phyloP scores from a whole-genome alignment of 192 early-diverging fungal genomes.

The Backusella luteola region DNA sequence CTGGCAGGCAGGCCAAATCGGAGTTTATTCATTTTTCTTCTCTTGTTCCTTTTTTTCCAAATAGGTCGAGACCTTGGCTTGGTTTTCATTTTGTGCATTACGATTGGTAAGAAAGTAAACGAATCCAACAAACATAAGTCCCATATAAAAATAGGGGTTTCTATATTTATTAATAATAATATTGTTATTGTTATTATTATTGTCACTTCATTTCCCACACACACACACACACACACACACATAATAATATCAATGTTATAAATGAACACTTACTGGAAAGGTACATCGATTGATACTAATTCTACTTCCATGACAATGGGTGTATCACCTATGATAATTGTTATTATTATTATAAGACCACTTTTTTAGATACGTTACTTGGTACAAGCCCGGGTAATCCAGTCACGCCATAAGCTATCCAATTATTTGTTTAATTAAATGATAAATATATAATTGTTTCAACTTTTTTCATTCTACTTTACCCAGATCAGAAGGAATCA shows the following conservation, averaged over 20 bases:
- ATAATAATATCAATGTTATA: not conserved
- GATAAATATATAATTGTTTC: not conserved
- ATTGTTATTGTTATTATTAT: not conserved
- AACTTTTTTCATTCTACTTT: not conserved
- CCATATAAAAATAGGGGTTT: slow-evolving; percentile 26
- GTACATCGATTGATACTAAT: not conserved
- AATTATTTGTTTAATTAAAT: not conserved
- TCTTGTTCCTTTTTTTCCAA: slow-evolving; percentile 20
- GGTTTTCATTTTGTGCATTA: not conserved
- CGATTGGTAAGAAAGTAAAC: slow-evolving; percentile 10
- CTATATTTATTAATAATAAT: slow-evolving; percentile 8
- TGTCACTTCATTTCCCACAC: not conserved
- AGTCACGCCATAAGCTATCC: slow-evolving; percentile 17
- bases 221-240: not conserved
- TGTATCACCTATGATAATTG: not conserved
- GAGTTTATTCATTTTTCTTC: slow-evolving; percentile 9
- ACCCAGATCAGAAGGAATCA: slow-evolving; percentile 27
- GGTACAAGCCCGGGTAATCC: slow-evolving; percentile 19
- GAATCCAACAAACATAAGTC: not conserved
- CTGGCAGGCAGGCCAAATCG: no score
- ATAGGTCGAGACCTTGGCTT: slow-evolving; percentile 15
- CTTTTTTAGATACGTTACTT: not conserved
- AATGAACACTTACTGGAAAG: slow-evolving; percentile 13
- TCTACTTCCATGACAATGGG: slow-evolving; percentile 23
- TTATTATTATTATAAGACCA: not conserved